These are phyloP conservation scores for Arabidopsis lyrata DNA, from an alignment of 441 rosid genomes.

Conservation along the genomic window DNA sequence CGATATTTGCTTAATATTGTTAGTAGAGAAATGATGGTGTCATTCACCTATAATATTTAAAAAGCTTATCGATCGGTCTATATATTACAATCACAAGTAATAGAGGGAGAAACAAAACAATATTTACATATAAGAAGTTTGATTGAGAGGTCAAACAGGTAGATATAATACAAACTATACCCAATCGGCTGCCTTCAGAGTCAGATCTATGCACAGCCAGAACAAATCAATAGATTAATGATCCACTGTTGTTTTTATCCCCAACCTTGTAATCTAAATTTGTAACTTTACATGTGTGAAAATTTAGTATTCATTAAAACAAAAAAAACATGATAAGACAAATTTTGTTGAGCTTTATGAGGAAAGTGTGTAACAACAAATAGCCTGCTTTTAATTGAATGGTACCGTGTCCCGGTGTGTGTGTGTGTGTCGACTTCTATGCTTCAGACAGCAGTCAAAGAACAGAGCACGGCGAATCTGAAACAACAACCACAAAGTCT, in stretches of 20 bases:
- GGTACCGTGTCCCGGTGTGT: conserved; percentile 22
- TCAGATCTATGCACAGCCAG: conserved; percentile 27
- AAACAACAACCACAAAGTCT: conserved; percentile 24
- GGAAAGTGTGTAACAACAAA: conserved; percentile 37
- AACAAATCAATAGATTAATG: conserved; percentile 19
- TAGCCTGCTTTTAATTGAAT: conserved; percentile 27
- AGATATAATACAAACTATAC: conserved; percentile 16
- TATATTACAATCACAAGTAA: neutral
- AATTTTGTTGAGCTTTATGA: conserved; percentile 28
- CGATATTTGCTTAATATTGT: neutral
- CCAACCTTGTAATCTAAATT: conserved; percentile 24
- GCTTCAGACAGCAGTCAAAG: conserved; percentile 13
- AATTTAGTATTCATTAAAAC: conserved; percentile 3
- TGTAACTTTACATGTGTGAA: conserved; percentile 42
- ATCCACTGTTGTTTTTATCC: conserved; percentile 13
- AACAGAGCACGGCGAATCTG: conserved; percentile 34
- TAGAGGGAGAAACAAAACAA: conserved; percentile 1
- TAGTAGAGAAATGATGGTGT: neutral
- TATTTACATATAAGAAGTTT: conserved; percentile 20
- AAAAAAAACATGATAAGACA: conserved; percentile 14
- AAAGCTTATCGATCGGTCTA: neutral
- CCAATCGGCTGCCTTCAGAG: neutral
- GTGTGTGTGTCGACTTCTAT: conserved; percentile 30
- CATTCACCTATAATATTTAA: neutral
- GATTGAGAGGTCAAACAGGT: neutral